phyloP scores from a whole-genome alignment of 139 green algal species.

The Pseudopediastrum boryanum region DNA sequence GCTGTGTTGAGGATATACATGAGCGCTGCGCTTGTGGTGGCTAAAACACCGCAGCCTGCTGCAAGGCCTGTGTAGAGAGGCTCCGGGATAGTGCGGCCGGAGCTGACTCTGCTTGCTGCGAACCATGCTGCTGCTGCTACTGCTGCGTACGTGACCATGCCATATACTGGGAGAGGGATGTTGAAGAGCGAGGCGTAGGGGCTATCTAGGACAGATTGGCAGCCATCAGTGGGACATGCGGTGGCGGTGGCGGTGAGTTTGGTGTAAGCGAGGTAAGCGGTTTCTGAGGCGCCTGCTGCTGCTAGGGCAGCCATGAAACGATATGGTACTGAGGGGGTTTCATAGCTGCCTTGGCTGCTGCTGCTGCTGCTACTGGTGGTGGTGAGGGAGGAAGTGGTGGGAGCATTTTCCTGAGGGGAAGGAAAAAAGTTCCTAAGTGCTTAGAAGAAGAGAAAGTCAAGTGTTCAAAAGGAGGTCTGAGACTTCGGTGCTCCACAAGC shows the following conservation, averaged over 20 bases:
- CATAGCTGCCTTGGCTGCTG: background rate
- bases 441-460: too few relatives aligned
- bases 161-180: constrained; percentile 72
- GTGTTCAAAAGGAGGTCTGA: too few relatives aligned
- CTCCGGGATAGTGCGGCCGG: background rate
- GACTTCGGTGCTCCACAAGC: too few relatives aligned
- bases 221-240: constrained; percentile 73
- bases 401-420: too few relatives aligned
- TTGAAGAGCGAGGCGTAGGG: constrained; percentile 76
- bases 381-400: too few relatives aligned
- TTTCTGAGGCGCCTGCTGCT: constrained; percentile 68
- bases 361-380: constrained; percentile 2
- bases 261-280: constrained; percentile 76
- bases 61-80: constrained; percentile 37
- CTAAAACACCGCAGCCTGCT: constrained; percentile 62
- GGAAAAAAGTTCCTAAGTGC: too few relatives aligned
- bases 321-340: constrained; percentile 23
- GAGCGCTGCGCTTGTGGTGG: constrained; percentile 69
- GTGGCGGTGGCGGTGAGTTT: constrained; percentile 69
- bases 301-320: constrained; percentile 53
- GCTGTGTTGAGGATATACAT: constrained; percentile 73
- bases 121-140: constrained; percentile 51
- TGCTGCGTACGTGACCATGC: constrained; percentile 66
- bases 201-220: constrained; percentile 74
- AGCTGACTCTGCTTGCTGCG: constrained; percentile 1